Evolutionary conservation across 108 stramenopile genomes (phyloP), one percentile per base, ranked within the genome.

Genomic region (Nitzschia palea): DNA sequence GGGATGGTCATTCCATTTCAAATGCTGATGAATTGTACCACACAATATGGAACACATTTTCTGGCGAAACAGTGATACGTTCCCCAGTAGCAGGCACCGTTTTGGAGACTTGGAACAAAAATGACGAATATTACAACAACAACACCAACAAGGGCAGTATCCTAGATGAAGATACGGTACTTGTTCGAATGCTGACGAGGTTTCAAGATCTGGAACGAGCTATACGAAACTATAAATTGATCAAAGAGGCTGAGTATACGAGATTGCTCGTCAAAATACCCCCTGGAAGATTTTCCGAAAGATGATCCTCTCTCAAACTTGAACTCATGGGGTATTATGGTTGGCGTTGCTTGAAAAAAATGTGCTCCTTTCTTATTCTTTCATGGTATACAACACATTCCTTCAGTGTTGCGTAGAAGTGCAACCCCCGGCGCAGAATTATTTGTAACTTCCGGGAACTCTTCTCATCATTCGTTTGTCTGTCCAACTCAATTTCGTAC

Each of bases 11-110:
- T 35, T 15, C 50, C 3, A 75, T 67, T 15, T 68, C 74, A n/a
- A 33, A 32, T 23, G 74, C 74, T 2, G 74, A 75, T 45, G 74
- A 75, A 26, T 45, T 75, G 23, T 75, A 75, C 30, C 74, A 75
- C 34, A 68, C 74, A 22, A 52, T 75, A 22, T 75, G 74, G 74
- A 67, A 75, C 44, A 75, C 74, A 15, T 37, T 68, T 22, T 42
- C 47, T 26, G 74, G 55, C 18, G 30, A 31, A 23, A 42, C 33
- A 37, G 18, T 30, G 0, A 66, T 65, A 8, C 42, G 42, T 17
- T 48, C 64, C 17, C 47, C 64, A 29, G 29, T 65, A 2, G 18
- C 37, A 22, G 70, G 62, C 3, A 62, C 12, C 9, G 30, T 68
- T 8, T 12, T 18, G 9, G 17, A 48, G 15, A 48, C 22, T 8